phyloP scores from a whole-genome alignment of 202 grass and related monocot species.

The Musa balbisiana region DNA sequence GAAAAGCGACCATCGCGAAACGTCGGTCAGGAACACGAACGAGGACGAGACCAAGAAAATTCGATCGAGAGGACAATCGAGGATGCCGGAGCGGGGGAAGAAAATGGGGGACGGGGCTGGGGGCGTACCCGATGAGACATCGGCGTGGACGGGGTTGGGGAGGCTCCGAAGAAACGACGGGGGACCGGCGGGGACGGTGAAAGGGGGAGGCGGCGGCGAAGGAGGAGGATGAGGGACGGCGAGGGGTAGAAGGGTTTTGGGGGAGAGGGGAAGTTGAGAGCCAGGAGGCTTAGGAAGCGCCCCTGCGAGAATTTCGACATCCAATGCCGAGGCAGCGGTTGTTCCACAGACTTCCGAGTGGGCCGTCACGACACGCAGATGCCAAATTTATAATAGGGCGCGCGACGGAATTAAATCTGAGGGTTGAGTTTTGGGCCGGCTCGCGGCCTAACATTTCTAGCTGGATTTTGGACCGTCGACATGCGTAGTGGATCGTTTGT shows the following conservation, averaged over 20 bases:
- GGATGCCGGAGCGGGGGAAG: conserved; percentile 1
- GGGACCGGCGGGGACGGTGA: conserved; percentile 22
- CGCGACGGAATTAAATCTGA: no score
- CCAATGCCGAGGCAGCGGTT: not conserved
- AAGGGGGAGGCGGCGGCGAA: conserved; percentile 18
- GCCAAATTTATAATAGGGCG: no score
- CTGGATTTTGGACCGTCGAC: no score
- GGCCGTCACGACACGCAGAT: not conserved
- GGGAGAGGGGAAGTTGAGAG: conserved; percentile 7
- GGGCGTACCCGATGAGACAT: conserved; percentile 26
- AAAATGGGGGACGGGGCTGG: not conserved
- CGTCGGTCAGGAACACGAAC: not conserved
- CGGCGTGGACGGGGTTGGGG: not conserved
- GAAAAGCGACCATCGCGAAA: not conserved
- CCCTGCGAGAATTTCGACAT: conserved; percentile 8
- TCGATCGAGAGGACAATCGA: not conserved
- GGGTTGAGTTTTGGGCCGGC: no score
- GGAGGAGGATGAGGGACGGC: not conserved
- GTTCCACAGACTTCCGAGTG: conserved; percentile 1
- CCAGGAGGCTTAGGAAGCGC: not conserved
- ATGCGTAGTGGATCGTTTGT: no score
- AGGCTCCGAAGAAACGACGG: conserved; percentile 1
- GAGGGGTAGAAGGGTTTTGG: not conserved
- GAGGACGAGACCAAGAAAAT: not conserved
- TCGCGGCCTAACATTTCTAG: no score